A percentile compares a stretch with the other conserved stretches of the same genome.
Conservation (phyloP, 2,329 filamentous ascomycete species). For the Aspergillus tubingensis region DNA sequence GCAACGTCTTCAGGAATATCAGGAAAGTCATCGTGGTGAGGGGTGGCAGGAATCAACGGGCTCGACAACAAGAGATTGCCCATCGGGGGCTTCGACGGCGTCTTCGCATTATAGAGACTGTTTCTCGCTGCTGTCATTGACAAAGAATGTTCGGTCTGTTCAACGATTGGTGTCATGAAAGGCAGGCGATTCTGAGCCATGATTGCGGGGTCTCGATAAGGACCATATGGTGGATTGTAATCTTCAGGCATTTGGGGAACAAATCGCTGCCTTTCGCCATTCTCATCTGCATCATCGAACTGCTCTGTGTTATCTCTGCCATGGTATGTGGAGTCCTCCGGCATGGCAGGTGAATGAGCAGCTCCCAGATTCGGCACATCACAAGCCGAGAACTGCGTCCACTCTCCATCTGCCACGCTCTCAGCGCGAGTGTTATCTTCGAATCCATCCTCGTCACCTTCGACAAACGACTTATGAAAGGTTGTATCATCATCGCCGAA, state of each 20-base stretch:
- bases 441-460: constrained; percentile 48
- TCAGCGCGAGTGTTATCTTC: constrained; percentile 49
- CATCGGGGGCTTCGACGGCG: constrained; percentile 65
- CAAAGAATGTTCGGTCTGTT: constrained; percentile 87
- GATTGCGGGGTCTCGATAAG: constrained; percentile 77
- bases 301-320: constrained; percentile 27
- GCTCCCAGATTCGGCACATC: constrained; percentile 58
- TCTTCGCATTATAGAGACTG: constrained; percentile 69
- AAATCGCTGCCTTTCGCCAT: constrained; percentile 45
- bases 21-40: constrained; percentile 50
- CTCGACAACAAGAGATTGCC: constrained; percentile 61
- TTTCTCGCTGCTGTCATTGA: constrained; percentile 58
- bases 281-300: constrained; percentile 38
- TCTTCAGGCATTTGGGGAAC: constrained; percentile 77
- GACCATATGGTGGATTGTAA: constrained; percentile 75
- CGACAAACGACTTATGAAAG: constrained; percentile 44
- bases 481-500: constrained; percentile 62
- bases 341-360: constrained; percentile 23
- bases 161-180: constrained; percentile 98
- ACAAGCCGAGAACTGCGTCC: constrained; percentile 81
- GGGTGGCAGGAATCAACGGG: constrained; percentile 68
- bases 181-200: constrained; percentile 87
- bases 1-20: constrained; percentile 35
- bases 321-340: constrained; percentile 14
- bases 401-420: constrained; percentile 67